Conservation (phyloP, 345 rosid genomes). For the Eucalyptus guilfoylei region DNA sequence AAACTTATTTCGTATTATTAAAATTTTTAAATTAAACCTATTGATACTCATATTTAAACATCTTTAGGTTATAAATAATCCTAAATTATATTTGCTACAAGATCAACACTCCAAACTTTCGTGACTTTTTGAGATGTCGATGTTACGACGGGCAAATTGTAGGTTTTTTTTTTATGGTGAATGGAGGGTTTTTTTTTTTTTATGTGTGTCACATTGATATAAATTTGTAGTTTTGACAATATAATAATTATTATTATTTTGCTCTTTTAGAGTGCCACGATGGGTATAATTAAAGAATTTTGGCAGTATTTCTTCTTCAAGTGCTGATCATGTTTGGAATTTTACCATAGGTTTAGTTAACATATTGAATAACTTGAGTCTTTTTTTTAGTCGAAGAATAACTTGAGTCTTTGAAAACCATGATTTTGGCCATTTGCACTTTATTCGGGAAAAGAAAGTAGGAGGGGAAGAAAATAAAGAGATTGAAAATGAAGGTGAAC, state of each 20-base stretch:
- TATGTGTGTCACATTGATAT: background rate
- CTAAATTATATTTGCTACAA: background rate
- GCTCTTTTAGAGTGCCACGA: background rate
- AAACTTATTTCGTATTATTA: background rate
- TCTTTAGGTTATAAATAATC: background rate
- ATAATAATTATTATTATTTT: background rate
- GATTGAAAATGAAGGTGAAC: background rate
- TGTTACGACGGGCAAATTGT: background rate
- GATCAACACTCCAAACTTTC: background rate
- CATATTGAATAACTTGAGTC: background rate
- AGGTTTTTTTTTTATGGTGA: too few species aligned
- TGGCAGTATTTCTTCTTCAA: background rate
- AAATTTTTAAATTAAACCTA: background rate
- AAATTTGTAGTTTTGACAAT: background rate
- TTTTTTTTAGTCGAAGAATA: too few species aligned
- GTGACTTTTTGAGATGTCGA: background rate
- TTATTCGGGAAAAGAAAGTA: background rate
- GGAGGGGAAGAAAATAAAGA: background rate
- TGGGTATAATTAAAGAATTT: background rate
- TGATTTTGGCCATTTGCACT: background rate
- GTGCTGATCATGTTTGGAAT: background rate
- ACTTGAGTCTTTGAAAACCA: background rate
- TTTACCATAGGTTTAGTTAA: background rate
- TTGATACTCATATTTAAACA: background rate
- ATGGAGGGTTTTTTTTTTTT: background rate